Evolutionary conservation across 306 rosid genomes (phyloP).

Genomic region (Vigna trinervia): DNA sequence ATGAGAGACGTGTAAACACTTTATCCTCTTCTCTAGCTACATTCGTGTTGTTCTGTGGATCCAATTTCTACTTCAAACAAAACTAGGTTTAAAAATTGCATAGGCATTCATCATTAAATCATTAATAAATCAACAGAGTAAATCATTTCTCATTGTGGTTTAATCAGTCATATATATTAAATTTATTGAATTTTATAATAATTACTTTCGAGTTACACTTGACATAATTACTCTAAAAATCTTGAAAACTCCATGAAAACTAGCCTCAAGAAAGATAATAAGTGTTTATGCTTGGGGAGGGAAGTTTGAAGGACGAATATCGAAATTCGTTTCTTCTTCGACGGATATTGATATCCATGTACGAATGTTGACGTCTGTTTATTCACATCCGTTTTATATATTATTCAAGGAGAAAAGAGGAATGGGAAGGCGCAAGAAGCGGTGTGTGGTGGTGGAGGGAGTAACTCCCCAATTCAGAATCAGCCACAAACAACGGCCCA

Average conservation of each 20-base stretch:
- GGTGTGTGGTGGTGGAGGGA: no score
- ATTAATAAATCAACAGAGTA: neutral
- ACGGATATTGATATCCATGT: no score
- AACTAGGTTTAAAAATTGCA: neutral
- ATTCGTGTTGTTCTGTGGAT: conserved; percentile 49
- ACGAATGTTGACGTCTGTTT: no score
- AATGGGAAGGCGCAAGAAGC: no score
- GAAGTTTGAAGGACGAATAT: neutral
- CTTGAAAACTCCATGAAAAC: neutral
- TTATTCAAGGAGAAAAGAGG: no score
- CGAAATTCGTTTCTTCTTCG: no score
- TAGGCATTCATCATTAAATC: neutral
- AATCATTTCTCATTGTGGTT: no score
- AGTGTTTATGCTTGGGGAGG: neutral
- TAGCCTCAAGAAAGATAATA: neutral
- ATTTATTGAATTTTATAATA: neutral
- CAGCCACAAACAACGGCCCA: no score
- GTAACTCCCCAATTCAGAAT: no score
- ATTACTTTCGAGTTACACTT: neutral
- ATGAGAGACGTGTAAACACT: conserved; percentile 50
- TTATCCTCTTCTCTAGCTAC: conserved; percentile 56
- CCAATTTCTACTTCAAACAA: conserved; percentile 57
- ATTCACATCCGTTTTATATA: no score
- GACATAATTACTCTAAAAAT: neutral
- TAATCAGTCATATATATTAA: no score